phyloP scores from a whole-genome alignment of 345 rosid species.

The Syzygium jambos region DNA sequence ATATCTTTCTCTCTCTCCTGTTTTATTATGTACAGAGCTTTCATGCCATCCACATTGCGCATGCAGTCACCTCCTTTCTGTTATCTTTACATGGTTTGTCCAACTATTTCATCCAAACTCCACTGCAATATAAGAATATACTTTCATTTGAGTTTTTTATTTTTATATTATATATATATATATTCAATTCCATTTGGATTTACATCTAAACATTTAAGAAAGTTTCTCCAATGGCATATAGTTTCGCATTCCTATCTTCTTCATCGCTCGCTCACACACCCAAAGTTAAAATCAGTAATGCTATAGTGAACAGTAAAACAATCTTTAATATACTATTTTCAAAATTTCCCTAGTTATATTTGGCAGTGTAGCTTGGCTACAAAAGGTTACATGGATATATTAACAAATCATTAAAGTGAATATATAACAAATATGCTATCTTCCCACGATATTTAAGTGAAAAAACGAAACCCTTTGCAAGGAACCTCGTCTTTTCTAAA shows the following conservation, averaged over 20 bases:
- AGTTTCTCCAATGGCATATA: neutral
- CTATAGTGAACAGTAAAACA: neutral
- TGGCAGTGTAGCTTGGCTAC: neutral
- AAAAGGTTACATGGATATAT: neutral
- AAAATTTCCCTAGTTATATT: neutral
- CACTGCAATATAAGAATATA: neutral
- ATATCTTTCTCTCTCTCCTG: neutral
- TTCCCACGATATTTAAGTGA: neutral
- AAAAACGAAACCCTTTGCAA: neutral
- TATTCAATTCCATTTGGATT: neutral
- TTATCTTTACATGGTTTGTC: neutral
- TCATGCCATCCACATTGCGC: neutral
- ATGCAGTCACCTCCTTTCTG: neutral
- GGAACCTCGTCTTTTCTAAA: neutral
- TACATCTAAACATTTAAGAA: too few species aligned
- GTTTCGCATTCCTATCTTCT: neutral
- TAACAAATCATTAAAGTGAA: neutral
- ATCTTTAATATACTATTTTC: neutral
- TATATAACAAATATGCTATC: neutral
- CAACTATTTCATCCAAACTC: neutral
- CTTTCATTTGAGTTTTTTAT: neutral
- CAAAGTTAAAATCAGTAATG: neutral
- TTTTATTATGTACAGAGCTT: neutral
- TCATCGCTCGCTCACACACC: neutral
- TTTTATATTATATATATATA: too few species aligned